Base-by-base conservation (phyloP, 2,329 filamentous ascomycete genomes). In the Parastagonospora nodorum region DNA sequence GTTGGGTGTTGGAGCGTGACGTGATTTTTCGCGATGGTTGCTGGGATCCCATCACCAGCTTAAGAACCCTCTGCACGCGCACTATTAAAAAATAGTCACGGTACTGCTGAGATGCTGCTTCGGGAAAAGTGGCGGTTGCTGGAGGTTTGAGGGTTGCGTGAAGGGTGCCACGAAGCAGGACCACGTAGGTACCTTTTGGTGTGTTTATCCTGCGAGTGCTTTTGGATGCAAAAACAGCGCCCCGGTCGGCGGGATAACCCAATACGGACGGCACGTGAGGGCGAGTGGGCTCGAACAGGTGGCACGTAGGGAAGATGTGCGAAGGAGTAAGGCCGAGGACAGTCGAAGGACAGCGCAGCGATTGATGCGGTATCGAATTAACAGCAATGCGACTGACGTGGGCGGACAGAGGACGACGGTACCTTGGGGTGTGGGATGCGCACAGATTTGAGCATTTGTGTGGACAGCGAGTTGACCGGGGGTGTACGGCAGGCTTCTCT, bases 131-230 rank as follows among this genome's bases (percentile, higher is more conserved):
- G 67, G 64, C 65, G 66, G 58, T 58, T 59, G 68, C 61, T 48
- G 55, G 56, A 47, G 62, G 66, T 67, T 63, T 68, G 64, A 58
- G 59, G 59, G 50, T 50, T 63, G 49, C 32, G 56, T 45, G 58
- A 52, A 60, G 63, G 54, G 69, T 74, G 71, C 67, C 70, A 74
- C 72, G 70, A 74, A 66, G 57, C 60, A 51, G 58, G 69, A 68
- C 69, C 71, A 74, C 72, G 70, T 73, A 71, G 57, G 67, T 68
- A 59, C 42, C 36, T 39, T 55, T 62, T 60, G 57, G 55, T 59
- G 49, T 63, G 64, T 66, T 67, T 65, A 61, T 59, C 45, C 58
- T 64, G 54, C 56, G 42, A 50, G 51, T 42, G 50, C 50, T 49
- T 49, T 47, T 61, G 54, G 53, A 56, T 54, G 60, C 50, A 51